These are phyloP conservation scores for Pelagophyceae sp. DNA, from an alignment of 352 stramenopile species.

Conservation along the genomic window DNA sequence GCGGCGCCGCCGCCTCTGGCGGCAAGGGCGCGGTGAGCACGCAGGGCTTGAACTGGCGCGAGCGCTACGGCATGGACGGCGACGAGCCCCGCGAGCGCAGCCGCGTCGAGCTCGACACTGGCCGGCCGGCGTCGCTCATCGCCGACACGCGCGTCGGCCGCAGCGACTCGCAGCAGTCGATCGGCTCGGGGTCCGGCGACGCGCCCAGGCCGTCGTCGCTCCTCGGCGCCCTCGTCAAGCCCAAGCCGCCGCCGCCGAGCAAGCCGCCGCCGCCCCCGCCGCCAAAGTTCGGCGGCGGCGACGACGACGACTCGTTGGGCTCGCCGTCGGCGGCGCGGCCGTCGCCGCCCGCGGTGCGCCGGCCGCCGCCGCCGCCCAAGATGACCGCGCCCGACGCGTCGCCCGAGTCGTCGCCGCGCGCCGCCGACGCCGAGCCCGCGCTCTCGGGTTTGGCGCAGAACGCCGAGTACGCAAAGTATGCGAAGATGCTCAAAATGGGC, in stretches of 20 bases:
- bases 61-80: neutral
- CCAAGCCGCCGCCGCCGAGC: neutral
- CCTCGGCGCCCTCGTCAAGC: neutral
- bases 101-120: neutral
- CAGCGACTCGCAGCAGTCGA: neutral
- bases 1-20: too few relatives aligned
- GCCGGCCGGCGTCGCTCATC: neutral
- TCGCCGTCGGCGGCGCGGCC: neutral
- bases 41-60: neutral
- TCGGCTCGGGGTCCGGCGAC: neutral
- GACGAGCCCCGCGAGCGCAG: neutral
- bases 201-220: too few relatives aligned
- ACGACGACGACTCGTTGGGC: neutral
- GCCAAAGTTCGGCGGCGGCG: neutral
- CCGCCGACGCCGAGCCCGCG: neutral
- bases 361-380: neutral
- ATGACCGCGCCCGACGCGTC: neutral
- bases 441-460: neutral
- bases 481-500: conserved; percentile 74
- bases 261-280: neutral
- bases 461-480: conserved; percentile 45
- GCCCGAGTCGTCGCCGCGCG: neutral
- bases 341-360: neutral
- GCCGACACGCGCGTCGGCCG: neutral
- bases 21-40: neutral